These are phyloP conservation scores for Entomophthora muscae DNA, from an alignment of 371 early-diverging fungal genomes.

Conservation along the genomic window DNA sequence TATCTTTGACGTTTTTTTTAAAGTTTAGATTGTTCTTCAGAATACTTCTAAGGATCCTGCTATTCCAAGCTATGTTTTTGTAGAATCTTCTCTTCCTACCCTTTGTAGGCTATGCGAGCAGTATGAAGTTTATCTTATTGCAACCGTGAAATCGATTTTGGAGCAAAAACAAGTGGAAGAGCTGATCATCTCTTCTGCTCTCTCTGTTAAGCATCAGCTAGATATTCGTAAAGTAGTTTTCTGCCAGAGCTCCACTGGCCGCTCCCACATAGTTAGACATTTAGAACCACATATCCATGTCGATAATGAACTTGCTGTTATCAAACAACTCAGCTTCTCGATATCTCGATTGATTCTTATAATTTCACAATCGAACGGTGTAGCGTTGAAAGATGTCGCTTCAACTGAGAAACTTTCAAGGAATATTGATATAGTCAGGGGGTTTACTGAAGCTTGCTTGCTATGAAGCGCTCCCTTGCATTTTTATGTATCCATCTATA, in stretches of 20 bases:
- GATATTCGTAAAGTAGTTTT: constrained; percentile 28
- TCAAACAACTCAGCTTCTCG: too few species aligned
- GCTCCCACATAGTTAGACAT: constrained; percentile 34
- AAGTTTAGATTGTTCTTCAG: constrained; percentile 36
- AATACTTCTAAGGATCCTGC: constrained; percentile 34
- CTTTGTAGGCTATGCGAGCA: constrained; percentile 20
- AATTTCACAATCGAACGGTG: too few species aligned
- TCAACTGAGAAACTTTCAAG: too few species aligned
- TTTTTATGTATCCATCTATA: too few species aligned
- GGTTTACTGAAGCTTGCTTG: too few species aligned
- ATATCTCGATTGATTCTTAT: too few species aligned
- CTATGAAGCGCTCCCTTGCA: too few species aligned
- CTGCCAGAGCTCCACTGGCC: constrained; percentile 29
- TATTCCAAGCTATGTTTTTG: constrained; percentile 31
- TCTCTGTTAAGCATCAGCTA: constrained; percentile 19
- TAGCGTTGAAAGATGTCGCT: too few species aligned
- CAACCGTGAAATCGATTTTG: constrained; percentile 18
- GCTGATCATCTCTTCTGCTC: constrained; percentile 22
- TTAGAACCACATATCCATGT: constrained; percentile 25
- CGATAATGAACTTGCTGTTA: constrained; percentile 15
- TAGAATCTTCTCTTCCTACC: constrained; percentile 19
- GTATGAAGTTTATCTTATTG: constrained; percentile 26
- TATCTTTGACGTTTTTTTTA: too few species aligned
- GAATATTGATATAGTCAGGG: too few species aligned
- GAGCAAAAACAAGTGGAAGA: constrained; percentile 24